Conservation (phyloP, 805 yeast species). For the Sugiyamaella valdiviana region DNA sequence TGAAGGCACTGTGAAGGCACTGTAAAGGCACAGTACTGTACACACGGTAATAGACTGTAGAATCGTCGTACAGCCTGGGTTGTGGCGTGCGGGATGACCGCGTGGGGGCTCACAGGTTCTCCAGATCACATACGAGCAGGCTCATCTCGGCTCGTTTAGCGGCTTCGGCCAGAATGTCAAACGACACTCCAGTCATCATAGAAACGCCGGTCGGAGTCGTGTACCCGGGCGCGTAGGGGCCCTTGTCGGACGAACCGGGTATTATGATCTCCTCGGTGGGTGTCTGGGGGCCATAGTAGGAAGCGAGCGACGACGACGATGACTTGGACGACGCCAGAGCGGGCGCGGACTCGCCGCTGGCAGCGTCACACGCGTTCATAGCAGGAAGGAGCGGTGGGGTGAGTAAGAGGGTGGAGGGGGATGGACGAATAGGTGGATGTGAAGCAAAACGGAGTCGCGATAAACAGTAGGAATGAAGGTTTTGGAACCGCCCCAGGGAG, state of each 20-base stretch:
- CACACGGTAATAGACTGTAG: no score
- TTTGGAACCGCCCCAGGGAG: no score
- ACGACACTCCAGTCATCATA: neutral
- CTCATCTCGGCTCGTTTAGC: conserved; percentile 32
- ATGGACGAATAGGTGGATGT: neutral
- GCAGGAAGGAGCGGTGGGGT: no score
- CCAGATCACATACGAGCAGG: conserved; percentile 25
- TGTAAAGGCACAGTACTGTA: no score
- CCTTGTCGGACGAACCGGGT: neutral
- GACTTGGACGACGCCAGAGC: neutral
- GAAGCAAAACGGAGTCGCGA: no score
- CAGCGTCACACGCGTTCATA: neutral
- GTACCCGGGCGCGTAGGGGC: conserved; percentile 5
- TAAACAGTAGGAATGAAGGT: no score
- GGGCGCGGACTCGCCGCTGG: neutral
- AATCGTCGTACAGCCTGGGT: no score
- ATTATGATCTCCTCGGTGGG: neutral
- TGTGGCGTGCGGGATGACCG: no score
- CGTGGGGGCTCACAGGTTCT: conserved; percentile 8
- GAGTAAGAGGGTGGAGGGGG: no score
- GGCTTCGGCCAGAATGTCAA: conserved; percentile 30
- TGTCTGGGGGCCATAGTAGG: neutral
- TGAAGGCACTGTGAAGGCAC: no score
- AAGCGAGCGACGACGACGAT: neutral
- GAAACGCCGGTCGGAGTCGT: conserved; percentile 6